A percentile compares a stretch with the other conserved stretches of the same genome.
Conservation (phyloP, 148 eudicot genomes). For the Vaccinium myrtillus region DNA sequence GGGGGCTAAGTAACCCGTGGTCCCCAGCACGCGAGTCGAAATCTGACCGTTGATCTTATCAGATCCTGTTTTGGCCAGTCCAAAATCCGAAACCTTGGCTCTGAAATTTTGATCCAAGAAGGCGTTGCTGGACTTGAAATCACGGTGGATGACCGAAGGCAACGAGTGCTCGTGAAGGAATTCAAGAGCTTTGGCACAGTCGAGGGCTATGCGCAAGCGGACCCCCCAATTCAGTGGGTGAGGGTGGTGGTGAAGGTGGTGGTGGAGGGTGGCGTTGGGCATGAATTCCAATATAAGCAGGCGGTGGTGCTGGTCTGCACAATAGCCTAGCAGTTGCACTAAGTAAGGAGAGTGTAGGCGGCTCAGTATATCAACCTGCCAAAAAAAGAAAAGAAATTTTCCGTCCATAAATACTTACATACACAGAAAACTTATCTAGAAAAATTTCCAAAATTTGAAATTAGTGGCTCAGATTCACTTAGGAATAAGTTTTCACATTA, state of each 20-base stretch:
- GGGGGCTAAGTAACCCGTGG: constrained; percentile 94
- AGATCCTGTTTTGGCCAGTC: constrained; percentile 83
- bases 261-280: constrained; percentile 71
- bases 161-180: constrained; percentile 77
- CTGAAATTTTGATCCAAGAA: constrained; percentile 71
- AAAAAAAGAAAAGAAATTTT: no score
- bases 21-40: constrained; percentile 88
- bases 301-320: constrained; percentile 87
- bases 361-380: constrained; percentile 76
- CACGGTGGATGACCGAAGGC: constrained; percentile 83
- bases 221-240: constrained; percentile 66
- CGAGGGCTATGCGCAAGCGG: constrained; percentile 82
- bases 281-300: constrained; percentile 75
- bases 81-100: constrained; percentile 86
- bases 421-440: no score
- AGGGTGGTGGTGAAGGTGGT: constrained; percentile 62
- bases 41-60: constrained; percentile 85
- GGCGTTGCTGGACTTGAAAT: constrained; percentile 74
- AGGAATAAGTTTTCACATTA: no score
- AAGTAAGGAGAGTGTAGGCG: constrained; percentile 67
- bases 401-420: no score
- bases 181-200: constrained; percentile 90
- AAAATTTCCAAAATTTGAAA: no score
- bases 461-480: no score
- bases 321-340: constrained; percentile 79